phyloP scores from a whole-genome alignment of 176 grass and related monocot species.

The Zoysia japonica region DNA sequence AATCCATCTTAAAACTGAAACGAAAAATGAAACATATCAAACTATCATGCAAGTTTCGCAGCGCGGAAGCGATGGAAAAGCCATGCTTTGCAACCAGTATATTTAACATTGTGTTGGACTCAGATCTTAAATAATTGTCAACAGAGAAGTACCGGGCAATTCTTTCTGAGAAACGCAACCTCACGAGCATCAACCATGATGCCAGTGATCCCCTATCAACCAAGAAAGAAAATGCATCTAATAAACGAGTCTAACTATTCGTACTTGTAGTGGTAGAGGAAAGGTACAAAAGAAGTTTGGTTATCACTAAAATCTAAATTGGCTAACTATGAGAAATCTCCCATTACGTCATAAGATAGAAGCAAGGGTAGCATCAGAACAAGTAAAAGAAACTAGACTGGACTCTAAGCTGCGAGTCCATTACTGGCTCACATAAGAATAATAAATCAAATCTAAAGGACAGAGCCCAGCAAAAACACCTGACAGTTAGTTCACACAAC shows the following conservation, averaged over 20 bases:
- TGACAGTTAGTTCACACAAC: too few relatives aligned
- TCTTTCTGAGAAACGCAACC: neutral
- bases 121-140: too few relatives aligned
- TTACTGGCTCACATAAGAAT: neutral
- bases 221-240: neutral
- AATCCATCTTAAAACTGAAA: slow-evolving; percentile 59
- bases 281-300: neutral
- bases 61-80: neutral
- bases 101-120: neutral
- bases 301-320: neutral
- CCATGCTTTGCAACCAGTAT: neutral
- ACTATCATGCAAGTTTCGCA: neutral
- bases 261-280: neutral
- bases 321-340: neutral
- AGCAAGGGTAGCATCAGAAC: neutral
- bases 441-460: neutral
- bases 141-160: neutral
- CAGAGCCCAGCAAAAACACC: neutral
- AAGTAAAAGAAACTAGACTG: neutral
- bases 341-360: neutral
- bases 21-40: neutral
- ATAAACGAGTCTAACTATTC: too few relatives aligned
- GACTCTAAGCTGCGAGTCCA: neutral
- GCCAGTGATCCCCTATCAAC: neutral
- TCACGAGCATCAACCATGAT: neutral